Base-by-base conservation (phyloP, 208 protist species). In the Endotrypanum monterogeii region DNA sequence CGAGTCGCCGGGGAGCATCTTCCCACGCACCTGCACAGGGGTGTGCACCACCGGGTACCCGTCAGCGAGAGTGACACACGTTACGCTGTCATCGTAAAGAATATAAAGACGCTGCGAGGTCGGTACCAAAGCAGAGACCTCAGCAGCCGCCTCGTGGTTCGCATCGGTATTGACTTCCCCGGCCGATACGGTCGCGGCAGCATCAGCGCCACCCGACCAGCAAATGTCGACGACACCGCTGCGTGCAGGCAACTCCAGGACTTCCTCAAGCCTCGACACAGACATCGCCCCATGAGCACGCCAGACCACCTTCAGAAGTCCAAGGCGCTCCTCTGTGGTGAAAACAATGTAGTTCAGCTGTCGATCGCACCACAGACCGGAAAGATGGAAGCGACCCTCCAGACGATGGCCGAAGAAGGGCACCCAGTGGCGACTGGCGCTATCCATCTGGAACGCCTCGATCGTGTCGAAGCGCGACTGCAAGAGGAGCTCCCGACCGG, bases 281-380 rank as follows among this genome's bases (percentile, higher is more conserved):
- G 83, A 66, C 71, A 87, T 67, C 23, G 83, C 83, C n/a, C 66
- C 73, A 54, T 88, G 83, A 9, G 76, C 78, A 20, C 80, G 72
- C 90, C 90, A 94, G 57, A 50, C 62, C 48, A 94, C 71, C 69
- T 74, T 72, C 66, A 88, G 44, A 58, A 97, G 52, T 18, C 88
- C 87, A 14, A 91, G 70, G 12, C 93, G 89, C 71, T 93, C 93
- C 77, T 95, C 90, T 48, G 93, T 97, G n/a, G 78, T 75, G 75
- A 94, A 88, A 55, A 92, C 76, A 14, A 97, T 80, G 72, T 89
- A 88, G 57, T 84, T 66, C 67, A 95, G 76, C 52, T 63, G 65
- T 14, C 74, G 67, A 71, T 97, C 88, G 76, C 86, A 91, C 89
- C 90, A 97, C 23, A 95, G 70, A 16, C 85, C 83, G 37, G 74